Evolutionary conservation across 768 basidiomycete species (phyloP), one percentile per base, ranked within the genome.

Genomic region (Termitomyces sp.): DNA sequence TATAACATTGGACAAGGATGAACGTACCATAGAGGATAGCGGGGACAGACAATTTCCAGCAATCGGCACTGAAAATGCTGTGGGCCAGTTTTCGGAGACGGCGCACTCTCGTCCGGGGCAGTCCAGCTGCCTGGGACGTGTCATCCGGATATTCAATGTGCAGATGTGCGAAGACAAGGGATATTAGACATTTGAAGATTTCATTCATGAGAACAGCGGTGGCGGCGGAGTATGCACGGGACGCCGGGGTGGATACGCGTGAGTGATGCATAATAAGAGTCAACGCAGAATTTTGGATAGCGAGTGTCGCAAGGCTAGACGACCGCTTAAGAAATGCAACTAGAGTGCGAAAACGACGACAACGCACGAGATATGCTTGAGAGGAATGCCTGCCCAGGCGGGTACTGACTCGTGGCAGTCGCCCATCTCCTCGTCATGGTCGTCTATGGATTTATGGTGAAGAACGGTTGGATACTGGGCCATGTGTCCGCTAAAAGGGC

Each of bases 191-290:
- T 72, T 98, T 98, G 62, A 98, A 78, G 47, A 98, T 81, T 73
- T 98, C 96, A 75, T 91, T 95, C 74, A 97, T 81, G 36, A 98
- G 81, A 29, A 98, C 95, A 50, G 95, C 95, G 6, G 91, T 85
- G 13, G 93, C 92, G n/a, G 96, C 90, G 36, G 91, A 95, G 72
- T 98, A 98, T 2, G 86, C 79, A 55, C 81, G 79, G 54, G 86
- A 84, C 0, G 90, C 83, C 2, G 90, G 78, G 18, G 85, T 83
- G 10, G 90, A 87, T 53, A 92, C 87, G 62, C 94, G 86, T 39
- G 96, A 97, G 73, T 96, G 92, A 76, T 97, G 94, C 91, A 98
- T 95, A 70, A 98, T 88, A 70, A 98, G 84, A 34, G 93, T 90
- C 56, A 98, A 70, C 56, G 85, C 75, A 22, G 93, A 93, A 74